Evolutionary conservation across 345 rosid species (phyloP).

Genomic region (Passiflora organensis): DNA sequence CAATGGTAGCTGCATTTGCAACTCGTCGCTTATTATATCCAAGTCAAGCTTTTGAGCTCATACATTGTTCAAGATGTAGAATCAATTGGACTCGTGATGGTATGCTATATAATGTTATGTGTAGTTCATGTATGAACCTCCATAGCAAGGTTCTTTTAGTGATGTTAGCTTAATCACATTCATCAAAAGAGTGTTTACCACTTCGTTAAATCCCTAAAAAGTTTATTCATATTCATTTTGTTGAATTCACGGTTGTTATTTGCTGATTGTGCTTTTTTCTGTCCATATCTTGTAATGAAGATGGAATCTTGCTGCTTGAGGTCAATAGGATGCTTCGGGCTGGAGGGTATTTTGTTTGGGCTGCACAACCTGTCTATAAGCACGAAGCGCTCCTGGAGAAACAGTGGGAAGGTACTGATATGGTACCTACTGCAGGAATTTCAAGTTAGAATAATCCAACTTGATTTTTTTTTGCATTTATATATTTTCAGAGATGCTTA

Average conservation of each 20-base stretch:
- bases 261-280: constrained; percentile 18
- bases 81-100: constrained; percentile 99
- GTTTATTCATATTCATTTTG: neutral
- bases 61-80: constrained; percentile 98
- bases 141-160: too few relatives aligned
- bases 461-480: neutral
- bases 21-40: constrained; percentile 72
- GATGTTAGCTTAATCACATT: too few relatives aligned
- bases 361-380: constrained; percentile 97
- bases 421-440: too few relatives aligned
- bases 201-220: too few relatives aligned
- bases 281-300: constrained; percentile 35
- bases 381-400: constrained; percentile 75
- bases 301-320: constrained; percentile 93
- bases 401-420: constrained; percentile 84
- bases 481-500: constrained; percentile 68
- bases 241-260: neutral
- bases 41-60: constrained; percentile 93
- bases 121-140: constrained; percentile 9
- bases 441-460: too few relatives aligned
- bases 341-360: constrained; percentile 99
- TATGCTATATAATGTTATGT: constrained; percentile 27
- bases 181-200: too few relatives aligned
- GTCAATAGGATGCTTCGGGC: constrained; percentile 90
- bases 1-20: constrained; percentile 94